Evolutionary conservation across 192 early-diverging fungal species (phyloP), one percentile per base, ranked within the genome.

Genomic region (Backusella australiensis): DNA sequence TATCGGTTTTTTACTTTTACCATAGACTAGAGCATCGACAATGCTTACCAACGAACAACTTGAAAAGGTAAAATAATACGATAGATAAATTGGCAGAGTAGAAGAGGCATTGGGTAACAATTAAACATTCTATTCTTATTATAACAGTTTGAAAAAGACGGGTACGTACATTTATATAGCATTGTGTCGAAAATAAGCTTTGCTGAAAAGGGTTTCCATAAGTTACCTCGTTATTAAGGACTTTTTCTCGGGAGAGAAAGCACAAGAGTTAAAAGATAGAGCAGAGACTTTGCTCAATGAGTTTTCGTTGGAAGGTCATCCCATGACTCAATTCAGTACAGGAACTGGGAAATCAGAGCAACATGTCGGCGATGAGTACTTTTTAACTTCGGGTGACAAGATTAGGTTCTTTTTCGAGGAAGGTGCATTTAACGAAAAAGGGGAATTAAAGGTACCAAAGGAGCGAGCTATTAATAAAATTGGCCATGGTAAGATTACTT

Each of bases 381-480:
- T 97, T 86, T 86, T 98, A 21, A 83, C 83, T 34, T 94, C 93
- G 2, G 92, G 94, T 29, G 93, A 94, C 81, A 94, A 95, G 73
- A 81, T 94, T 72, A 86, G 93, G 19, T 96, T 89, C 80, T 98
- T 98, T 79, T 93, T 97, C 71, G 97, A 98, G 79, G 89, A 94
- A 44, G 92, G 86, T 49, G 95, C 96, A 0, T 86, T 96, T 78
- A 90, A 92, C 63, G 76, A 75, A 9, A 76, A 90, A 26, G 94
- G 92, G 14, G 80, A 88, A 19, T 75, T 98, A 34, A 78, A 81
- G 3, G 89, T 90, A 19, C 87, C 85, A 7, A 91, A 93, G 69
- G 76, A 81, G 9, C 72, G 80, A 1, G 89, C 95, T 14, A 90
- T 97, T 76, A 96, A 97, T 84, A 97, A 97, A 77, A 95, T 96